phyloP scores from a whole-genome alignment of 805 yeast genomes.

The Pichia eremophila region DNA sequence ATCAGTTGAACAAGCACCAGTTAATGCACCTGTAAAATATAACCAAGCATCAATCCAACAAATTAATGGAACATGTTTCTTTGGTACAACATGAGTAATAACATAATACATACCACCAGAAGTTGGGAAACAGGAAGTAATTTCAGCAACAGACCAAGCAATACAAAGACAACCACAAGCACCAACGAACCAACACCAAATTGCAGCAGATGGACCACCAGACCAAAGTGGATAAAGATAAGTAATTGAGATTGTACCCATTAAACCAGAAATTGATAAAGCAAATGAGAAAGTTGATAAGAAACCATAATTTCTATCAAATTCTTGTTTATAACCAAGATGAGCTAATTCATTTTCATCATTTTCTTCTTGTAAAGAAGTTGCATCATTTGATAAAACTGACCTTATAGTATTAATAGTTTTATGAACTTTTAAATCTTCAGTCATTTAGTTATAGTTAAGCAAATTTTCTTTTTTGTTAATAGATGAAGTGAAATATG shows the following conservation, averaged over 20 bases:
- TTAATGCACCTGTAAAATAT: conserved; percentile 38
- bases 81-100: conserved; percentile 40
- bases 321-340: conserved; percentile 56
- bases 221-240: conserved; percentile 36
- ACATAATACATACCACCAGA: conserved; percentile 44
- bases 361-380: conserved; percentile 1
- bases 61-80: conserved; percentile 38
- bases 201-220: conserved; percentile 55
- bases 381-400: conserved; percentile 5
- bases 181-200: conserved; percentile 56
- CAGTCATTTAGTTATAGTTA: no score
- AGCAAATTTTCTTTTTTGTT: no score
- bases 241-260: conserved; percentile 54
- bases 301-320: conserved; percentile 48
- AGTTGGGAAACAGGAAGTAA: conserved; percentile 44
- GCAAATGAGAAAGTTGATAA: conserved; percentile 58
- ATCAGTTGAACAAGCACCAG: conserved; percentile 44
- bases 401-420: conserved; percentile 1
- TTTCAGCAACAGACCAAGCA: conserved; percentile 42
- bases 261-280: conserved; percentile 53
- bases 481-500: no score
- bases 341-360: conserved; percentile 23
- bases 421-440: background rate
- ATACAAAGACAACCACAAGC: conserved; percentile 44
- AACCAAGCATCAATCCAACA: conserved; percentile 50